A percentile compares a stretch with the other conserved stretches of the same genome.
Evolutionary conservation across 1,139 yeast species (phyloP).

Genomic region (Suhomyces panamericanus): DNA sequence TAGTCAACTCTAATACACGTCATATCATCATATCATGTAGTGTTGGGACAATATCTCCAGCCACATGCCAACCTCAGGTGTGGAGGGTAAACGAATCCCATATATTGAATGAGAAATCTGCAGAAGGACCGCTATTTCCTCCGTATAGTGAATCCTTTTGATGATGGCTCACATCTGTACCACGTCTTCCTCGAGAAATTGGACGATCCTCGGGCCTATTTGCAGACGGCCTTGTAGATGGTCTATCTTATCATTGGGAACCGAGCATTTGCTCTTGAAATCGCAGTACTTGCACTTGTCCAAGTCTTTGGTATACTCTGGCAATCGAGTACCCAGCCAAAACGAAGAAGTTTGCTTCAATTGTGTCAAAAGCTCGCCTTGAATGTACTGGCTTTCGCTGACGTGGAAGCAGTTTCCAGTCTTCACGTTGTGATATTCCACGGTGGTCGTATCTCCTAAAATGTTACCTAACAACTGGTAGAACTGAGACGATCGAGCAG

Average conservation of each 20-base stretch:
- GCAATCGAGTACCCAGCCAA: conserved; percentile 57
- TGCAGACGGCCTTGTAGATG: conserved; percentile 4
- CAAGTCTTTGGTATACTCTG: conserved; percentile 39
- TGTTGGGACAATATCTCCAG: conserved; percentile 46
- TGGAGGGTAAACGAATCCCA: conserved; percentile 53
- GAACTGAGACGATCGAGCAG: conserved; percentile 55
- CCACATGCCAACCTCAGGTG: conserved; percentile 42
- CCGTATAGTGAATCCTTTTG: conserved; percentile 38
- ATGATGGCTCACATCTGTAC: conserved; percentile 37
- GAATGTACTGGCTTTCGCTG: conserved; percentile 26
- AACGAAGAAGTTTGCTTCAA: conserved; percentile 39
- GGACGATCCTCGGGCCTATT: conserved; percentile 14
- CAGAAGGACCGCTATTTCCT: conserved; percentile 38
- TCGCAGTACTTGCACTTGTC: conserved; percentile 56
- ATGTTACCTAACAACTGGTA: conserved; percentile 29
- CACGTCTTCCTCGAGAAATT: conserved; percentile 10
- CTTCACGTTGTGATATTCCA: conserved; percentile 53
- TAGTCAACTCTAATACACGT: conserved; percentile 4
- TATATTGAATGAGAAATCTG: conserved; percentile 35
- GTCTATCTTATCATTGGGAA: conserved; percentile 26
- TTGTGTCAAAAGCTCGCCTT: conserved; percentile 24
- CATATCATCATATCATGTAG: not conserved
- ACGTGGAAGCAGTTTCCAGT: conserved; percentile 39
- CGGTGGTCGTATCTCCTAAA: conserved; percentile 36
- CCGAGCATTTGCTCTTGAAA: conserved; percentile 37